Evolutionary conservation across 139 green algal species (phyloP), one percentile per base, ranked within the genome.

Genomic region (Pleodorina starrii): DNA sequence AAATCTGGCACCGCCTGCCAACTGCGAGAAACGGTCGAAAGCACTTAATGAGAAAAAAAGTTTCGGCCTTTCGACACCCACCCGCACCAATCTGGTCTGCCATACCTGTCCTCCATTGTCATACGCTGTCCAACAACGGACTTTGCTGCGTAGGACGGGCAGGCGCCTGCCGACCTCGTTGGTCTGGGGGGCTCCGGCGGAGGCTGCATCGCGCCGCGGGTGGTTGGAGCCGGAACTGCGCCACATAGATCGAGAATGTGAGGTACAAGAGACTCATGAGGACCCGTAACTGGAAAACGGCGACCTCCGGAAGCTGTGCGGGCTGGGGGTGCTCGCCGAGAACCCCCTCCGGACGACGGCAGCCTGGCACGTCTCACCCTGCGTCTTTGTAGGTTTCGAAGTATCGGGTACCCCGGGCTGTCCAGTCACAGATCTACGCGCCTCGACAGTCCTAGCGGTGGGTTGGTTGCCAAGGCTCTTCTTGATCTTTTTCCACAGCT

Each of bases 101-200:
- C n/a, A 2, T 63, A 88, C 74, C 69, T 80, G 72, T 92, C 89
- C 46, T 92, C 89, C 89, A 90, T 90, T 25, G 69, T 88, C 59
- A 87, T 80, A 29, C 88, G 78, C 60, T 89, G 88, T 7, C 88
- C 88, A 7, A 91, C 76, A 1, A 91, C 60, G 1, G 78, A 88
- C 14, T 91, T 91, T 9, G 69, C 81, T 32, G 80, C 88, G 40
- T 85, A 91, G 2, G 74, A 82, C 3, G 84, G 84, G 69, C 84
- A 88, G 68, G 81, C 81, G 1, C 81, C 81, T 2, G 60, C 81
- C 19, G 17, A 63, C 21, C 46, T 87, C 25, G 42, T 42, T 3
- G 81, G 60, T 17, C 23, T 72, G 14, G 57, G 12, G 1, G 51
- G 19, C 35, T 85, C 78, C 44, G 44, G 43, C 11, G 74, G 32